Evolutionary conservation across 805 yeast genomes (phyloP), one percentile per base, ranked within the genome.

Genomic region (Candida railenensis): DNA sequence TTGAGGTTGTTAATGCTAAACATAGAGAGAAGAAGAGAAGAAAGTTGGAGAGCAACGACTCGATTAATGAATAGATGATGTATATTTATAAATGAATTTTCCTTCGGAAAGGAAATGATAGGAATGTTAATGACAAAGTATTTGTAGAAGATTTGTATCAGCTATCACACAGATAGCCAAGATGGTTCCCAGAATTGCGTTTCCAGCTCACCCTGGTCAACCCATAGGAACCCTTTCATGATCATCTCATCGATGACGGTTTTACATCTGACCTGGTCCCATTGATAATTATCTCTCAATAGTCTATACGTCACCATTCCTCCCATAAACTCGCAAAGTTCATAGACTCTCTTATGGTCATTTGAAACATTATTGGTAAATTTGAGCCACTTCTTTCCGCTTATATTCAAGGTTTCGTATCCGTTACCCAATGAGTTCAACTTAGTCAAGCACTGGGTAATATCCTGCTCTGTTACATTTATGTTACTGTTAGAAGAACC

Each of bases 211-310:
- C 77, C 83, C 42, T 57, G 66, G 60, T 91, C 98, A 1, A 90
- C 68, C 99, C 99, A 92, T 12, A 92, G 67, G 45, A 89, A 73
- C 3, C 98, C 97, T 43, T 76, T 76, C 51, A 85, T 74, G 1
- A 91, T 85, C 89, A 92, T 82, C 40, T 87, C 92, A 34, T 87
- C 84, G 3, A 92, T 58, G 3, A 83, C 84, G 0, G 82, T 67
- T 51, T 75, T 75, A 44, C 87, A 76, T 46, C 96, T 69, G 2
- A 78, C 68, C 2, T 59, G 58, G 42, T 77, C 81, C 99, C 99
- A 92, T 1, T 74, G 74, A 48, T 84, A 78, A 58, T 92, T 94
- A 54, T 85, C 97, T 12, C 76, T 62, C 34, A 92, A 66, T 22
- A 90, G 62, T 2, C 81, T 66, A 4, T 75, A 73, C 3, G 88